These are phyloP conservation scores for Ceratobasidium sp. DNA, from an alignment of 1,284 basidiomycete genomes.

Conservation along the genomic window DNA sequence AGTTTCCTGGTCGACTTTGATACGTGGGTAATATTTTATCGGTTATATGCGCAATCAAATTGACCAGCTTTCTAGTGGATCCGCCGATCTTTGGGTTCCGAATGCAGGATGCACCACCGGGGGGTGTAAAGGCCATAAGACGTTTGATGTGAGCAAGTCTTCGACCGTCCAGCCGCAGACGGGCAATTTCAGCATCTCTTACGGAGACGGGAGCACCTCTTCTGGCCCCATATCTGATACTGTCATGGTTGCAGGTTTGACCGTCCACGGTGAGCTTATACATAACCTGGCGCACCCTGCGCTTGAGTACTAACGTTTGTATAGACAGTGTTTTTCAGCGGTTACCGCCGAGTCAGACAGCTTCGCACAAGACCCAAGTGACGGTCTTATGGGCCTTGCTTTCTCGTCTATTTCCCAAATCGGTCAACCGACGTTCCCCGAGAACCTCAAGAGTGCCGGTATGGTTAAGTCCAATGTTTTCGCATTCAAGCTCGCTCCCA, in stretches of 20 bases:
- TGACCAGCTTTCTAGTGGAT: constrained; percentile 35
- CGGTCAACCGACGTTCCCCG: constrained; percentile 36
- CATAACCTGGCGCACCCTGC: too few species aligned
- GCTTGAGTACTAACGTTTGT: neutral
- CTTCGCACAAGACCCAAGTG: constrained; percentile 40
- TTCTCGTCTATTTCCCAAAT: constrained; percentile 42
- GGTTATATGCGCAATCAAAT: neutral
- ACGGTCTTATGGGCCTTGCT: constrained; percentile 46
- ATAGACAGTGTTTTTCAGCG: constrained; percentile 18
- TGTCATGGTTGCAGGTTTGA: constrained; percentile 52
- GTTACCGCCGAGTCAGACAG: constrained; percentile 2
- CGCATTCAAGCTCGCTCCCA: constrained; percentile 61
- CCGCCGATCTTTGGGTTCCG: constrained; percentile 49
- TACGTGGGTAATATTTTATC: neutral
- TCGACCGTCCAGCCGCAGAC: constrained; percentile 44
- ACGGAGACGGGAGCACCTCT: constrained; percentile 64
- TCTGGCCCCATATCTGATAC: constrained; percentile 59
- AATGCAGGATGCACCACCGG: constrained; percentile 43
- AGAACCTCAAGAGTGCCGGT: constrained; percentile 47
- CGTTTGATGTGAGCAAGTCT: constrained; percentile 45
- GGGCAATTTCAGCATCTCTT: constrained; percentile 56
- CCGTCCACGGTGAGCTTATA: constrained; percentile 41
- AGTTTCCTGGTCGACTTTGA: constrained; percentile 21
- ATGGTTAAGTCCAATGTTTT: constrained; percentile 55
- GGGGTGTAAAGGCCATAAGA: constrained; percentile 45